Evolutionary conservation across 805 yeast genomes (phyloP).

Genomic region (Ogataea siamensis): DNA sequence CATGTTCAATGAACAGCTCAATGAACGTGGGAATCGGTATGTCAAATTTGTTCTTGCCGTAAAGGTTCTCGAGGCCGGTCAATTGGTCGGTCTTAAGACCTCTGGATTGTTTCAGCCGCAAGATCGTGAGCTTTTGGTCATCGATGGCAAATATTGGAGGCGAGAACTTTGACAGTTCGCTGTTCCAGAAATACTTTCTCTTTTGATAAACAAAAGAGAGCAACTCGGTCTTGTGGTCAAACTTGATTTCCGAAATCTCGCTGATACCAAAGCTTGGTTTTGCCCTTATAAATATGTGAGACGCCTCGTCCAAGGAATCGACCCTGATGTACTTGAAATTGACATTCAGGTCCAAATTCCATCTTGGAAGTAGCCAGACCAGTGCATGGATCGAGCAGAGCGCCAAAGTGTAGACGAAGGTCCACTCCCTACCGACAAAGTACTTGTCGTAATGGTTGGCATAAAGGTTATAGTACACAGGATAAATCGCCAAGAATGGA

Average conservation of each 20-base stretch:
- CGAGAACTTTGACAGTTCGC: slow-evolving; percentile 51
- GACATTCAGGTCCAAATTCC: slow-evolving; percentile 76
- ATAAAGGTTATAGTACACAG: slow-evolving; percentile 66
- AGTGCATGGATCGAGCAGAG: slow-evolving; percentile 70
- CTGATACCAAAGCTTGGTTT: slow-evolving; percentile 85
- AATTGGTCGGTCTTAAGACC: slow-evolving; percentile 35
- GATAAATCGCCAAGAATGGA: slow-evolving; percentile 80
- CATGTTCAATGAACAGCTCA: slow-evolving; percentile 94
- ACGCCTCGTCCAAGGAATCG: slow-evolving; percentile 55
- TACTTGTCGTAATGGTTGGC: slow-evolving; percentile 69
- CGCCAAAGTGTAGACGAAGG: slow-evolving; percentile 79
- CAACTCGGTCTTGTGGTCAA: slow-evolving; percentile 55
- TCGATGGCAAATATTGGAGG: slow-evolving; percentile 83
- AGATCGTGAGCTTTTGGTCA: slow-evolving; percentile 57
- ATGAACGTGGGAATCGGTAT: slow-evolving; percentile 91
- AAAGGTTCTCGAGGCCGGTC: slow-evolving; percentile 49
- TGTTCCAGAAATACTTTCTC: slow-evolving; percentile 77
- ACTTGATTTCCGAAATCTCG: slow-evolving; percentile 64
- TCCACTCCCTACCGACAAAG: slow-evolving; percentile 93
- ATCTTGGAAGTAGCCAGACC: slow-evolving; percentile 87
- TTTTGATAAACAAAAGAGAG: slow-evolving; percentile 83
- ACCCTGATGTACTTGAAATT: slow-evolving; percentile 64
- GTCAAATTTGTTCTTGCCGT: slow-evolving; percentile 86
- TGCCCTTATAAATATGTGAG: slow-evolving; percentile 73
- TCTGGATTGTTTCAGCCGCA: slow-evolving; percentile 48